These are phyloP conservation scores for Casuarina equisetifolia DNA, from an alignment of 306 rosid species.

Conservation along the genomic window DNA sequence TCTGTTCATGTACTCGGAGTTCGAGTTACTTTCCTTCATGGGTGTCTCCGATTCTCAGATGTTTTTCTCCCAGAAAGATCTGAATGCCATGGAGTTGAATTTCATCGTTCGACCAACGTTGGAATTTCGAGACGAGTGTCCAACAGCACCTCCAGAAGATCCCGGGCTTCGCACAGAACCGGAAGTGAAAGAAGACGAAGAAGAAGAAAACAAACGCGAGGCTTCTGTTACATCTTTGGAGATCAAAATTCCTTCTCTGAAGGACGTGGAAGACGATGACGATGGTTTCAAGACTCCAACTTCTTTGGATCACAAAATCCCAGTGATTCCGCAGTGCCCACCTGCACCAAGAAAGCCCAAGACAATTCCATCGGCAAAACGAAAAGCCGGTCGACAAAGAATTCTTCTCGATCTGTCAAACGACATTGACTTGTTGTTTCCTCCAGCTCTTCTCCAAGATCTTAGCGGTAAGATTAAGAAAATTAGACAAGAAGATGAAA, in stretches of 20 bases:
- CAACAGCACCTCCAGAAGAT: constrained; percentile 1
- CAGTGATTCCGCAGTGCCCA: constrained; percentile 44
- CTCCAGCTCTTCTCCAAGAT: constrained; percentile 37
- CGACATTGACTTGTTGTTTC: constrained; percentile 53
- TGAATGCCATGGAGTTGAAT: constrained; percentile 32
- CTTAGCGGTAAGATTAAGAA: constrained; percentile 50
- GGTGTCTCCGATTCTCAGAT: constrained; percentile 35
- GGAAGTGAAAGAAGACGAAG: constrained; percentile 13
- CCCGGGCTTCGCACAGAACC: neutral
- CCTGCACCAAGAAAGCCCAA: constrained; percentile 75
- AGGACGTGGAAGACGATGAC: constrained; percentile 10
- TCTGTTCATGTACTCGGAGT: neutral
- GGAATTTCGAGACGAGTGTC: constrained; percentile 19
- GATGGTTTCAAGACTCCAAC: constrained; percentile 78
- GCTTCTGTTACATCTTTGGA: constrained; percentile 28
- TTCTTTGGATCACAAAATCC: constrained; percentile 45
- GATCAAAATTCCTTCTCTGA: constrained; percentile 32
- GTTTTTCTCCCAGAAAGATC: constrained; percentile 44
- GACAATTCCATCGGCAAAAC: constrained; percentile 36
- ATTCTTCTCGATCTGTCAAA: constrained; percentile 35
- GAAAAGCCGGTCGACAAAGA: constrained; percentile 29
- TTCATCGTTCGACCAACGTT: constrained; percentile 26
- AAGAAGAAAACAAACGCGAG: constrained; percentile 24
- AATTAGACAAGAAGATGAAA: constrained; percentile 25
- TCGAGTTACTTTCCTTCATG: constrained; percentile 32